Base-by-base conservation (phyloP, 129 eudicot species). In the Pulicaria dysenterica region DNA sequence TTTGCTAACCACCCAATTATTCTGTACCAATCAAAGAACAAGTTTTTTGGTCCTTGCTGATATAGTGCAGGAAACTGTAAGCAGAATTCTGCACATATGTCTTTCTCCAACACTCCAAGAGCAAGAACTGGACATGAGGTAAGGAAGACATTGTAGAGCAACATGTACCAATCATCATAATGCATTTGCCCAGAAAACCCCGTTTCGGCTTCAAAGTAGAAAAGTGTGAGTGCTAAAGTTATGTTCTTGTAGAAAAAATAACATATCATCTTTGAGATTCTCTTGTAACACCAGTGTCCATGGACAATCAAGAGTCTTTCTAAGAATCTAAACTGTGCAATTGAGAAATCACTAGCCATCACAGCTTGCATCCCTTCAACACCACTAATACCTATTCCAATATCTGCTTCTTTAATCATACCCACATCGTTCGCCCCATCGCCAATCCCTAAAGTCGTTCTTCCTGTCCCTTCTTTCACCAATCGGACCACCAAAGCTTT, bases 331-430 rank as follows among this genome's bases (percentile, higher is more conserved):
- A 90, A 90, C 37, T 85, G 88, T 31, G 91, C 85, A 38, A 90
- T 80, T 4, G 93, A 51, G 55, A 90, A 85, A 47, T 85, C 93
- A 50, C 90, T 87, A n/a, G 93, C 82, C 96, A 89, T 89, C 4
- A 89, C 96, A 0, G 96, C 96, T 69, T 89, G 96, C 96, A 89
- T 89, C 17, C 96, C 96, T 86, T 89, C 96, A 9, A 89, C 85
- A 0, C 96, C 96, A 38, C 96, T 89, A 12, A 89, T 89, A 12
- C 96, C 96, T 3, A 89, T 79, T 8, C 96, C 96, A 16, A 89
- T 86, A 69, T 89, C 96, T 1, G 96, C 96, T 78, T 89, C 96
- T 76, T 89, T 90, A 42, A 89, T 84, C 96, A 89, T 89, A 14
- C 96, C 96, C 3, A 89, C 92, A 34, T 89, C 96, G 67, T 89